Conservation (phyloP, 257 asterid species). For the Avicennia marina region DNA sequence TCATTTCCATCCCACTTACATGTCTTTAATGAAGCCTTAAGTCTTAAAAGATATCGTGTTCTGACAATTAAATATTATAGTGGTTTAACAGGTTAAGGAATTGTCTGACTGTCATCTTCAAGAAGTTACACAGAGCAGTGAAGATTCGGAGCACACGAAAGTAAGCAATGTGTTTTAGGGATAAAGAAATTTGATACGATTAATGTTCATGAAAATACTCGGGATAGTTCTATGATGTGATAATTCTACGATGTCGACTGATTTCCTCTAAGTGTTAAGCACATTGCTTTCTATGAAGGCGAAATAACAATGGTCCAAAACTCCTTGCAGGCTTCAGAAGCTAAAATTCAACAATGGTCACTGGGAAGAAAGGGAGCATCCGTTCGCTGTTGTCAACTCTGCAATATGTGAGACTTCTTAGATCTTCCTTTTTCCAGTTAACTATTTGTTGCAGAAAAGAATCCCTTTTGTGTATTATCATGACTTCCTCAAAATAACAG, state of each 20-base stretch:
- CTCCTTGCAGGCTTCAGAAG: constrained; percentile 55
- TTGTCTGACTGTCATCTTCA: constrained; percentile 37
- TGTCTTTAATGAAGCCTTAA: neutral
- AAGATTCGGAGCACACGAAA: constrained; percentile 39
- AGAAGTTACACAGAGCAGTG: constrained; percentile 25
- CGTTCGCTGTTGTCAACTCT: constrained; percentile 85
- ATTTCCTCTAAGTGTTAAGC: neutral
- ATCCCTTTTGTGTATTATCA: no score
- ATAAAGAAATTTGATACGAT: neutral
- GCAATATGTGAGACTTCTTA: constrained; percentile 53
- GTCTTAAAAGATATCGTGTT: no score
- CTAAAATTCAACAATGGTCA: constrained; percentile 81
- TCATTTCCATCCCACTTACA: no score
- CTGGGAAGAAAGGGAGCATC: constrained; percentile 90
- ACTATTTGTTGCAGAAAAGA: no score
- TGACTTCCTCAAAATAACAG: no score
- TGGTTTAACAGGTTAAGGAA: constrained; percentile 66
- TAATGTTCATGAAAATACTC: neutral
- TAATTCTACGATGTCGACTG: neutral
- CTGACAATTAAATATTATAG: neutral
- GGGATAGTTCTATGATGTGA: neutral
- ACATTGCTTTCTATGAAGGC: neutral
- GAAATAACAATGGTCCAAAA: neutral
- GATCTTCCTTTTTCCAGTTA: neutral
- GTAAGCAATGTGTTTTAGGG: constrained; percentile 31